Conservation (phyloP, 83 land plant species). For the Picea engelmannii region DNA sequence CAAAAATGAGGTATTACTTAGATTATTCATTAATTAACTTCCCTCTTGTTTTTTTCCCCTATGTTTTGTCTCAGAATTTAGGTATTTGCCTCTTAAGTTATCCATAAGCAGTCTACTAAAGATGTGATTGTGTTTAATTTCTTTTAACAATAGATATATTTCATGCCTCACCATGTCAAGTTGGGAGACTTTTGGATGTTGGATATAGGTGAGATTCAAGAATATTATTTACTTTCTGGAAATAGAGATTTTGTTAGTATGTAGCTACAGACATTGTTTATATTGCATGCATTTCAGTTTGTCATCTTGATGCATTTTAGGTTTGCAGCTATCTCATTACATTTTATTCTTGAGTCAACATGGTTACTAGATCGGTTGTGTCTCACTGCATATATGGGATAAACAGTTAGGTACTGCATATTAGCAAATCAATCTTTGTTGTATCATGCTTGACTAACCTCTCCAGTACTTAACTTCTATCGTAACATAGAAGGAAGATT, state of each 20-base stretch:
- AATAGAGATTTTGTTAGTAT: not conserved
- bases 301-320: not conserved
- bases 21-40: too few species aligned
- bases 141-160: not conserved
- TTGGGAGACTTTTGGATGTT: constrained; percentile 98
- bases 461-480: not conserved
- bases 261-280: not conserved
- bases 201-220: constrained; percentile 76
- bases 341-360: not conserved
- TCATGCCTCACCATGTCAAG: constrained; percentile 34
- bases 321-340: not conserved
- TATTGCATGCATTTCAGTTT: not conserved
- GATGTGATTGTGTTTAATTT: not conserved
- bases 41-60: not conserved
- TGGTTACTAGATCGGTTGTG: not conserved
- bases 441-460: not conserved
- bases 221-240: not conserved
- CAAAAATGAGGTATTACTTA: too few species aligned
- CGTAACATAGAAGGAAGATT: not conserved
- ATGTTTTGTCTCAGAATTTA: constrained; percentile 4
- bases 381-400: not conserved
- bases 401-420: not conserved
- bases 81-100: not conserved
- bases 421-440: not conserved
- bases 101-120: not conserved